These are phyloP conservation scores for Dacryopinax primogenitus DNA, from an alignment of 768 basidiomycete species.

Conservation along the genomic window DNA sequence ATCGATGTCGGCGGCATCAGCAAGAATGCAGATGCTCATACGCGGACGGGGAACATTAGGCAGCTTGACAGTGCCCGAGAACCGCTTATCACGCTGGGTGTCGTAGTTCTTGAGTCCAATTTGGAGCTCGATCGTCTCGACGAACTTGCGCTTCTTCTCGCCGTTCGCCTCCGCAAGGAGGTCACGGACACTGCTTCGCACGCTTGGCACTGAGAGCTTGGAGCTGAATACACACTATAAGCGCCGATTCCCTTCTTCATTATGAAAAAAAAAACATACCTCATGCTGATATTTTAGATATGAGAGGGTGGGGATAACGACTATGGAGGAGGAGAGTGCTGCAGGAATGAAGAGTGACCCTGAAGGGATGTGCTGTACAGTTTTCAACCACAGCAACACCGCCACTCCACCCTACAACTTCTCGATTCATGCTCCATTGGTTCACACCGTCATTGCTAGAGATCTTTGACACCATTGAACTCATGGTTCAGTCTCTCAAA, in stretches of 20 bases:
- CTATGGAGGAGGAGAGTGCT: not conserved
- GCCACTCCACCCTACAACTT: not conserved
- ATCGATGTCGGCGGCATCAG: slow-evolving; percentile 97
- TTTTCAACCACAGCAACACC: not conserved
- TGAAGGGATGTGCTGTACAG: not conserved
- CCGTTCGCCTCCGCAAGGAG: slow-evolving; percentile 70
- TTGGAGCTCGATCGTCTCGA: slow-evolving; percentile 93
- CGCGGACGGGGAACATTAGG: slow-evolving; percentile 95
- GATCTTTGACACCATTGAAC: too few relatives aligned
- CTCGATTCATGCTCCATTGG: not conserved
- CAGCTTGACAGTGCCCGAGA: slow-evolving; percentile 96
- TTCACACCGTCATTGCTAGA: too few relatives aligned
- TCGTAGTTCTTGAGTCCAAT: slow-evolving; percentile 99
- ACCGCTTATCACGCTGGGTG: slow-evolving; percentile 99
- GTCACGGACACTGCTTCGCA: slow-evolving; percentile 94
- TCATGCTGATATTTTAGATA: slow-evolving; percentile 9
- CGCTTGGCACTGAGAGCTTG: slow-evolving; percentile 98
- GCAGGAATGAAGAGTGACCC: not conserved
- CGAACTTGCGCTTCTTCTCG: slow-evolving; percentile 84
- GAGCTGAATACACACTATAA: slow-evolving; percentile 14
- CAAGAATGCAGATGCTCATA: slow-evolving; percentile 99
- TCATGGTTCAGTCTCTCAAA: too few relatives aligned
- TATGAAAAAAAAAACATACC: not conserved
- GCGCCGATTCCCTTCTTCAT: not conserved
- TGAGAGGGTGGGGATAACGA: not conserved